Conservation (phyloP, 768 basidiomycete species). For the Auriscalpium orientale region DNA sequence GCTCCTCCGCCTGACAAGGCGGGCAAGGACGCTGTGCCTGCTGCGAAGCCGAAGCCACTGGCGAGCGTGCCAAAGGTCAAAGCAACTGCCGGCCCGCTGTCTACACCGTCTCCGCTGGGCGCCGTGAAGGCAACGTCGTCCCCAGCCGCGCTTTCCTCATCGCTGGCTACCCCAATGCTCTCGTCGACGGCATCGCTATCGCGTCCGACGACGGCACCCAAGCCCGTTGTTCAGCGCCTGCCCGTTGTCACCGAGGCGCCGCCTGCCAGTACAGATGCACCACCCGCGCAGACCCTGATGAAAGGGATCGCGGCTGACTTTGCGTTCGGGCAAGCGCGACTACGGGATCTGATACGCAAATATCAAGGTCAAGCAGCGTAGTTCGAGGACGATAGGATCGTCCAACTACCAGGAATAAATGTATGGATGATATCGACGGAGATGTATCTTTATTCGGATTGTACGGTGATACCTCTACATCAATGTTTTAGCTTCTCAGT, state of each 20-base stretch:
- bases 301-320: conserved; percentile 33
- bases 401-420: too few species aligned
- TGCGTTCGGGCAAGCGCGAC: conserved; percentile 69
- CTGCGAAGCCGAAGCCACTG: conserved; percentile 4
- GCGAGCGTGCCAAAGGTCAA: conserved; percentile 1
- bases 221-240: too few species aligned
- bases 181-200: conserved; percentile 75
- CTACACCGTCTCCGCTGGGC: conserved; percentile 1
- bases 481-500: too few species aligned
- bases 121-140: conserved; percentile 11
- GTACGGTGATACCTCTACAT: background rate
- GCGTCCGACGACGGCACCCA: conserved; percentile 29
- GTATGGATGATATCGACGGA: background rate
- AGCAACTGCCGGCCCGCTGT: background rate
- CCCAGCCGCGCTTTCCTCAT: conserved; percentile 44
- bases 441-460: background rate
- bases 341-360: conserved; percentile 76
- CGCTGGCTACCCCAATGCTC: conserved; percentile 63
- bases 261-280: background rate
- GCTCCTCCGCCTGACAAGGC: background rate
- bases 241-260: too few species aligned
- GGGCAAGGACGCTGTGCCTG: too few species aligned
- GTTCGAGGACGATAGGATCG: background rate
- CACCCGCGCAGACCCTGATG: background rate
- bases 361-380: conserved; percentile 45